These are phyloP conservation scores for Paramyrothecium sp. DNA, from an alignment of 2,329 filamentous ascomycete genomes.

Conservation along the genomic window DNA sequence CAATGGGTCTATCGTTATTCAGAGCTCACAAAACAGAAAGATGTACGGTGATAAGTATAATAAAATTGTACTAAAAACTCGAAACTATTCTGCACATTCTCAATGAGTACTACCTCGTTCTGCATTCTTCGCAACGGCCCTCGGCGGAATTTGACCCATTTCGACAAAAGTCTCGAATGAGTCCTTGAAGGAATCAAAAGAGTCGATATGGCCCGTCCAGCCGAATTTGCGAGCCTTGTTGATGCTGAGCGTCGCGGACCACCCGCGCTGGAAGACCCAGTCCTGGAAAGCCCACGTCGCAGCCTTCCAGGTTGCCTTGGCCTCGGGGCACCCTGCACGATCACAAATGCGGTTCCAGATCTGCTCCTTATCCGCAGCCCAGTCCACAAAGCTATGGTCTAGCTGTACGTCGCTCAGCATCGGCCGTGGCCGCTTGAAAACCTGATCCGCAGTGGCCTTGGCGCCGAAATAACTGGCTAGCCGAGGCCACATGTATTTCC, in stretches of 20 bases:
- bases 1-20: no score
- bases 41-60: no score
- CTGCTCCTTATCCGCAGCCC: background rate
- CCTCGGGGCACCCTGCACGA: background rate
- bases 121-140: no score
- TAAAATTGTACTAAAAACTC: no score
- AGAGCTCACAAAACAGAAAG: no score
- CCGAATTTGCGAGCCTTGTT: slow-evolving; percentile 6
- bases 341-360: slow-evolving; percentile 3
- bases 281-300: slow-evolving; percentile 2
- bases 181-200: slow-evolving; percentile 1
- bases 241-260: slow-evolving; percentile 5
- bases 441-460: background rate
- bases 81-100: no score
- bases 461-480: slow-evolving; percentile 1
- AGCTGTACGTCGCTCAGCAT: background rate
- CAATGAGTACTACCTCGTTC: no score
- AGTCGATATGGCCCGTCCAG: slow-evolving; percentile 5
- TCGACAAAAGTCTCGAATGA: slow-evolving; percentile 2
- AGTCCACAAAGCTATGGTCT: background rate
- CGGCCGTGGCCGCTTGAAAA: background rate
- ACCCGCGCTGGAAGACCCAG: slow-evolving; percentile 4
- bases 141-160: no score
- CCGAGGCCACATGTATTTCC: slow-evolving; percentile 6
- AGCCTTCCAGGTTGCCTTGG: slow-evolving; percentile 3